Conservation (phyloP, 768 basidiomycete genomes). For the Leccinum broughii region DNA sequence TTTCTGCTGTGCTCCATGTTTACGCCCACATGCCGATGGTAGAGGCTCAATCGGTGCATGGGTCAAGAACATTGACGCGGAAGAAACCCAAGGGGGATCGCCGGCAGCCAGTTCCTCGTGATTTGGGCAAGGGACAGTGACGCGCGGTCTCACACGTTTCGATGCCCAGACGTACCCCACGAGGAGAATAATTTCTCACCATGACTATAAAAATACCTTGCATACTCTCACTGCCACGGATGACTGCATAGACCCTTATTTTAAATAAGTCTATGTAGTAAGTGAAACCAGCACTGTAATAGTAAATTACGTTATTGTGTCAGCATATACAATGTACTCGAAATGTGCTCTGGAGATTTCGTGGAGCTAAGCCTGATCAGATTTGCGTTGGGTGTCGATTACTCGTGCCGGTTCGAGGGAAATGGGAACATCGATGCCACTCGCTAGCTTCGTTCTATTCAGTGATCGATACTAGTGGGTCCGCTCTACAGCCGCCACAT, state of each 20-base stretch:
- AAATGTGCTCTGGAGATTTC: neutral
- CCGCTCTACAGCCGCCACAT: slow-evolving; percentile 20
- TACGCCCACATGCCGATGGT: slow-evolving; percentile 9
- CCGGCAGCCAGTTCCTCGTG: slow-evolving; percentile 10
- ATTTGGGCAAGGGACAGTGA: slow-evolving; percentile 3
- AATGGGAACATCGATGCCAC: neutral
- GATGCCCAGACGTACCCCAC: slow-evolving; percentile 19
- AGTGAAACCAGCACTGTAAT: slow-evolving; percentile 14
- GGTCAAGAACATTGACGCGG: slow-evolving; percentile 89
- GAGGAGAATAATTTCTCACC: slow-evolving; percentile 30
- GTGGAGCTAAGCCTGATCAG: neutral
- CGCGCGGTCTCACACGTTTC: slow-evolving; percentile 10
- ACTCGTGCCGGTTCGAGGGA: neutral
- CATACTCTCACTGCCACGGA: slow-evolving; percentile 23
- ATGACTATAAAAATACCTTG: slow-evolving; percentile 26
- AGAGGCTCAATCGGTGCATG: slow-evolving; percentile 96
- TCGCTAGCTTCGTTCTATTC: neutral
- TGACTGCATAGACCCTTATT: slow-evolving; percentile 10
- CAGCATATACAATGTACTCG: slow-evolving; percentile 6
- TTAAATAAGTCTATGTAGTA: slow-evolving; percentile 7
- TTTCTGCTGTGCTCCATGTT: neutral
- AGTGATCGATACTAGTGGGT: neutral
- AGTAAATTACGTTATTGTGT: slow-evolving; percentile 22
- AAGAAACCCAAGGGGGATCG: slow-evolving; percentile 22
- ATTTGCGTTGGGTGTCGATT: slow-evolving; percentile 1